Percentiles rank a stretch among this genome's conserved stretches.
These are phyloP conservation scores for Erysimum cheiri DNA, from an alignment of 441 rosid genomes.

Conservation along the genomic window DNA sequence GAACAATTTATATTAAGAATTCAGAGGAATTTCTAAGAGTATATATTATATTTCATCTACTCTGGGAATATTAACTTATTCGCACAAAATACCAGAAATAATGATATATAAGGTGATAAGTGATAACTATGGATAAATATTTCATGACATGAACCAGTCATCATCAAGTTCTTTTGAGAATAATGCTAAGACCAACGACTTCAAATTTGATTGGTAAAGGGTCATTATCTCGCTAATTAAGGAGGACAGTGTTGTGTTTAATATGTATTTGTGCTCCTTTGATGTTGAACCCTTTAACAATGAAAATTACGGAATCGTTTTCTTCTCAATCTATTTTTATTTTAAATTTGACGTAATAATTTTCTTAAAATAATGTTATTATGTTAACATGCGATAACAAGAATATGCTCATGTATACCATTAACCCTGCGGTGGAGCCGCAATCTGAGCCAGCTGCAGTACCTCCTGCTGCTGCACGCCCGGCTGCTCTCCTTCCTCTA, in stretches of 20 bases:
- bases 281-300: background rate
- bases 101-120: background rate
- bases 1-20: background rate
- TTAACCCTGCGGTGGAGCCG: no score
- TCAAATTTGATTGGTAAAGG: conserved; percentile 13
- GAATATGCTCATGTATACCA: no score
- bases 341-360: no score
- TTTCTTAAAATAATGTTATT: no score
- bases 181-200: background rate
- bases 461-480: no score
- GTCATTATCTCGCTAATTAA: conserved; percentile 20
- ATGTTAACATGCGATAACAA: no score
- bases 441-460: no score
- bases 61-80: background rate
- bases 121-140: background rate
- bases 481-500: no score
- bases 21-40: background rate
- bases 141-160: background rate
- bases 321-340: no score
- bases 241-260: conserved; percentile 15
- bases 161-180: background rate
- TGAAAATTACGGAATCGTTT: no score
- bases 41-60: background rate
- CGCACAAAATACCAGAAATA: background rate
- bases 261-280: conserved; percentile 18